A percentile compares a stretch with the other conserved stretches of the same genome.
Evolutionary conservation across 345 rosid genomes (phyloP).

Genomic region (Lepidium didymum): DNA sequence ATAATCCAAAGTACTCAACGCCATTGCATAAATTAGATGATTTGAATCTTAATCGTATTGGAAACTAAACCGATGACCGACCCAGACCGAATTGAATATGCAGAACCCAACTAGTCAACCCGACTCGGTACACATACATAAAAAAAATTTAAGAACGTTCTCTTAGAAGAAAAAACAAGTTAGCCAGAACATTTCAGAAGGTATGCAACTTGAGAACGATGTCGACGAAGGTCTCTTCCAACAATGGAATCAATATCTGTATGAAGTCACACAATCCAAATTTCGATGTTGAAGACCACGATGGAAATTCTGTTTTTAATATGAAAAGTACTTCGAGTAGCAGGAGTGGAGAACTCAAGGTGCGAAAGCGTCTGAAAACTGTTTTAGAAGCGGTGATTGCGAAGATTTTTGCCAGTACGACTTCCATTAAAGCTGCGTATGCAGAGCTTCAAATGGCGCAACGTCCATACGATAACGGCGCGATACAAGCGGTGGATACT

Average conservation of each 20-base stretch:
- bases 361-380: conserved; percentile 37
- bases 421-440: conserved; percentile 85
- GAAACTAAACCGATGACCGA: too few species aligned
- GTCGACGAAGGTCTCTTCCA: conserved; percentile 40
- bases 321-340: conserved; percentile 19
- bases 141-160: too few species aligned
- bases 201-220: conserved; percentile 51
- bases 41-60: too few species aligned
- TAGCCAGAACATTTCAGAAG: conserved; percentile 64
- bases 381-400: conserved; percentile 67
- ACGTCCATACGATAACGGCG: conserved; percentile 65
- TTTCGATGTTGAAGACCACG: conserved; percentile 22
- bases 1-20: too few species aligned
- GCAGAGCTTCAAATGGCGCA: conserved; percentile 95
- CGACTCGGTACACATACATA: too few species aligned
- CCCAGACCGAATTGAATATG: too few species aligned
- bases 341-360: conserved; percentile 8
- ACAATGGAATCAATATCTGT: conserved; percentile 66
- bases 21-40: too few species aligned
- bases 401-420: conserved; percentile 66
- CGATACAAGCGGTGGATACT: conserved; percentile 76
- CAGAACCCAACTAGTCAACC: too few species aligned
- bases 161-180: conserved; percentile 36
- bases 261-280: conserved; percentile 45
- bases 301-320: conserved; percentile 25